Evolutionary conservation across 2,329 filamentous ascomycete genomes (phyloP), one percentile per base, ranked within the genome.

Genomic region (Capronia americana): DNA sequence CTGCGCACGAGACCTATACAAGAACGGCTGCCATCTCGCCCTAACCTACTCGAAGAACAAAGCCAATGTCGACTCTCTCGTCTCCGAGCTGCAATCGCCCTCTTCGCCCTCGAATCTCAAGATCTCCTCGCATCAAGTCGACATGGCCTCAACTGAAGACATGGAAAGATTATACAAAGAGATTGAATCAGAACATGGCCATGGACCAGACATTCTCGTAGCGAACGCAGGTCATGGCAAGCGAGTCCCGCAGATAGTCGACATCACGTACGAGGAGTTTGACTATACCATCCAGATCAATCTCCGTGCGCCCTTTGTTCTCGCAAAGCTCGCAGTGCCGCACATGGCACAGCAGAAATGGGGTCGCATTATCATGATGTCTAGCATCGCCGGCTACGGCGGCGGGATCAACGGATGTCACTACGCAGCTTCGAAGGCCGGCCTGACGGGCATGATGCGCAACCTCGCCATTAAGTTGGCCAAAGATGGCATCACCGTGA

Each of bases 211-310:
- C 72, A 89, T 91, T 24, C 78, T 91, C 2, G 76, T 91, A 28
- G 86, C 85, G 10, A 91, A 91, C 72, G 89, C 89, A 1, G 88
- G 88, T 0, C 84, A 88, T 69, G 88, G 88, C 48, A 87, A 87
- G 73, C 81, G 87, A n/a, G 84, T 88, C 64, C 75, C 78, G 0
- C 76, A 81, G 26, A 81, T 87, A 56, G 79, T 82, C 73, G 87
- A 89, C 65, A 89, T 90, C 67, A 80, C 83, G 6, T 75, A 89
- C 26, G 86, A 87, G 60, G 87, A 90, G 74, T 90, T 88, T 73
- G 87, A 90, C 73, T 79, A 85, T 72, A 89, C 85, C 4, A 77
- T 89, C 55, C 84, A 82, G 64, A 82, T 90, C 64, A 90, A 90
- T 73, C 78, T 89, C 50, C 81, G 86, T 41, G 85, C 88, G 5